Conservation (phyloP, 108 stramenopile genomes). For the Nitzschia putrida region DNA sequence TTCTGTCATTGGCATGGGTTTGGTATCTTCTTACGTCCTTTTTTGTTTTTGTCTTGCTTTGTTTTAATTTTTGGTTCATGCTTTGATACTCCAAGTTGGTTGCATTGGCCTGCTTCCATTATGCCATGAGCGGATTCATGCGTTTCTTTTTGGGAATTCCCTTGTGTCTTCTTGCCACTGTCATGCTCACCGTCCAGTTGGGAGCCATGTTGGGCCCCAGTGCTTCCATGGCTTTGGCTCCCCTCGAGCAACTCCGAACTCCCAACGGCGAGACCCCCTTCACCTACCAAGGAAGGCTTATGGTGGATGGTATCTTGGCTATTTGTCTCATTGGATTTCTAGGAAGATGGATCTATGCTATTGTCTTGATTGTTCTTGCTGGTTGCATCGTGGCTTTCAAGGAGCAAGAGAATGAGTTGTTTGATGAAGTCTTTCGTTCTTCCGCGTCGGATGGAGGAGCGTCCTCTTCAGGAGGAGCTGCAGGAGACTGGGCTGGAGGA, state of each 20-base stretch:
- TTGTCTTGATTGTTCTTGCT: not conserved
- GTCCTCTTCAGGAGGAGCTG: constrained; percentile 17
- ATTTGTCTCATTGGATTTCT: not conserved
- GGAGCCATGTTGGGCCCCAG: not conserved
- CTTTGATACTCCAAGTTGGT: not conserved
- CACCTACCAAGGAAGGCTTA: not conserved
- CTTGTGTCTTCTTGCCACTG: not conserved
- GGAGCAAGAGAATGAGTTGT: not conserved
- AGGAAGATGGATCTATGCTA: not conserved
- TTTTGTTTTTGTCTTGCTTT: not conserved
- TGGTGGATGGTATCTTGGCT: constrained; percentile 1
- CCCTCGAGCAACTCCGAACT: not conserved
- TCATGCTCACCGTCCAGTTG: constrained; percentile 4
- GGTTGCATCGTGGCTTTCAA: not conserved
- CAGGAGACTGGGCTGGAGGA: constrained; percentile 11
- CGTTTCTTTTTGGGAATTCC: not conserved
- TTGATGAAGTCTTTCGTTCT: constrained; percentile 5
- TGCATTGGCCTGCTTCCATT: not conserved
- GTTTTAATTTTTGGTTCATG: not conserved
- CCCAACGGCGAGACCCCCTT: constrained; percentile 9
- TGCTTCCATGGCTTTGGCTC: not conserved
- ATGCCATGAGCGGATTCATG: constrained; percentile 2
- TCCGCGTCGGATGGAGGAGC: not conserved
- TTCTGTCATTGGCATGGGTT: too few species aligned
- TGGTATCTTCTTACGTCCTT: too few species aligned